Evolutionary conservation across 768 basidiomycete genomes (phyloP), one percentile per base, ranked within the genome.

Genomic region (Hericium coralloides): DNA sequence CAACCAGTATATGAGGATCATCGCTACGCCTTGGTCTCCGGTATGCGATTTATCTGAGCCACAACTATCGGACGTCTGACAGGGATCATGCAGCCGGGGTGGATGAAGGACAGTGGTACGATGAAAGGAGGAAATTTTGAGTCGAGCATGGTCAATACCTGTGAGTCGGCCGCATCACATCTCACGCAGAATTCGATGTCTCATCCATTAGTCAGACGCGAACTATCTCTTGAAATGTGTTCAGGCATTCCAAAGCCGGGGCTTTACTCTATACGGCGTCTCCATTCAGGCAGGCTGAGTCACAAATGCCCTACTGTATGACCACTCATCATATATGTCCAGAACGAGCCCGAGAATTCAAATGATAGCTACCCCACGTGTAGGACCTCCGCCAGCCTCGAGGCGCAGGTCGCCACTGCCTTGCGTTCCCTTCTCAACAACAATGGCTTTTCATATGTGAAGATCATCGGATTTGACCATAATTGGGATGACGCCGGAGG

Each of bases 401-500:
- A 83, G 64, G 85, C 78, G 0, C 70, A 78, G 49, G 77, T 87
- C 25, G 85, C 77, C 12, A 72, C 69, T 0, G 63, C 72, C 0
- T 69, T 88, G 36, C 73, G 84, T n/a, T 73, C 69, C 5, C 66
- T 85, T 10, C 73, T 88, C 63, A 70, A 87, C 58, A 75, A 74
- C 37, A 81, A 84, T 55, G 80, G 81, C 0, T 74, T 85, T 23
- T 72, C 72, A 0, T 60, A 60, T 15, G 79, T 83, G 23, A 84
- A 81, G 67, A 70, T 87, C 38, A 72, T 87, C 25, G 85, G 85
- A 41, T 76, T 72, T 56, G 78, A 86, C 63, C 85, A 90, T 62
- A 90, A 91, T 64, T 91, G 89, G 89, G 72, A 76, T 52, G 76
- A 81, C 58, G 84, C 85, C 14, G 79, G 73, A 6, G 68, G 73